Evolutionary conservation across 257 asterid species (phyloP).

Genomic region (Phtheirospermum japonicum): DNA sequence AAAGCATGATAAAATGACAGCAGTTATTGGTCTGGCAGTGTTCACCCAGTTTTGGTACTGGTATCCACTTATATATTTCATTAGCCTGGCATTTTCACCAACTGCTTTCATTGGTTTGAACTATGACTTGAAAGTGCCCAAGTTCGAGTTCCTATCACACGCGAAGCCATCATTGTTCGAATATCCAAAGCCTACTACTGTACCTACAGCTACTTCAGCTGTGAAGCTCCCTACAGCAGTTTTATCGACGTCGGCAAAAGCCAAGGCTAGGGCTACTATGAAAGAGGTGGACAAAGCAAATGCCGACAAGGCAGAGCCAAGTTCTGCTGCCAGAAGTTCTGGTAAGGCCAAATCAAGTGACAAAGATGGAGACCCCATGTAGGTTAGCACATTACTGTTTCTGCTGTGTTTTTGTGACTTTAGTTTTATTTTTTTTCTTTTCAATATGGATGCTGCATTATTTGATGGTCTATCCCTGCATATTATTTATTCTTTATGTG

Average conservation of each 20-base stretch:
- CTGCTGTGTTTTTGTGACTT: neutral
- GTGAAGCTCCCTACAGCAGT: constrained; percentile 92
- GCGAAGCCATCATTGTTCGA: constrained; percentile 90
- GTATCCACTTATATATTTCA: constrained; percentile 93
- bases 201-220: constrained; percentile 66
- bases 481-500: too few species aligned
- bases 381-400: constrained; percentile 47
- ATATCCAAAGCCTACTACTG: constrained; percentile 84
- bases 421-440: neutral
- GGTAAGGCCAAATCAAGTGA: constrained; percentile 70
- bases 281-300: constrained; percentile 84
- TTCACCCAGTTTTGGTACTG: constrained; percentile 99
- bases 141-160: constrained; percentile 82
- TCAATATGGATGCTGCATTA: too few species aligned
- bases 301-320: constrained; percentile 59
- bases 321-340: too few species aligned
- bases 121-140: constrained; percentile 87
- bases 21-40: constrained; percentile 93
- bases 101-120: constrained; percentile 91
- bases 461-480: too few species aligned
- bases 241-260: constrained; percentile 86
- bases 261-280: constrained; percentile 80
- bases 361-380: constrained; percentile 77
- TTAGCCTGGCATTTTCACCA: constrained; percentile 92
- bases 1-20: constrained; percentile 80